Evolutionary conservation across 331 rosid genomes (phyloP).

Genomic region (Rosa hybrid): DNA sequence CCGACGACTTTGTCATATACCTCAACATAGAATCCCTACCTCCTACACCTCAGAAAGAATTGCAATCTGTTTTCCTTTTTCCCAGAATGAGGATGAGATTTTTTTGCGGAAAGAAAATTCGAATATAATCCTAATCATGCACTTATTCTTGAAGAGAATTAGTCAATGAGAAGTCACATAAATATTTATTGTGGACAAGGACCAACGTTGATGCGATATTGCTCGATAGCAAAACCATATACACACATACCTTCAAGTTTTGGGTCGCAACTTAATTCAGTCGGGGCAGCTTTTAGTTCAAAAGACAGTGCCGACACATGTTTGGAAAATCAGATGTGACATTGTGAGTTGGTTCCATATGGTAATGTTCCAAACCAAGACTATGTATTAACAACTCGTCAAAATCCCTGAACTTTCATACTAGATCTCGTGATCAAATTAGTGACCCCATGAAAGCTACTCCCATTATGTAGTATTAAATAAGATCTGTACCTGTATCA

Average conservation of each 20-base stretch:
- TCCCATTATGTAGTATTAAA: not conserved
- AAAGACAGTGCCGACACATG: not conserved
- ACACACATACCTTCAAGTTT: not conserved
- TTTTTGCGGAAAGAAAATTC: too few species aligned
- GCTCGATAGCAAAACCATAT: too few species aligned
- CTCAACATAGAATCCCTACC: too few species aligned
- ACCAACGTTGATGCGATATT: not conserved
- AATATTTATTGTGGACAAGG: not conserved
- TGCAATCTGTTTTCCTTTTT: too few species aligned
- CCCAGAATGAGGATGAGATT: too few species aligned
- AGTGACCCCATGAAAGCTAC: not conserved
- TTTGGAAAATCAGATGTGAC: not conserved
- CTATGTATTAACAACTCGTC: not conserved
- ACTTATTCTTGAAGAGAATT: too few species aligned
- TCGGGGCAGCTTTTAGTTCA: not conserved
- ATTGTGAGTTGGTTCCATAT: not conserved
- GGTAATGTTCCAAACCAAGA: not conserved
- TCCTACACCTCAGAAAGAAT: too few species aligned
- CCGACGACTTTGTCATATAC: too few species aligned
- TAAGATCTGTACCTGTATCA: not conserved
- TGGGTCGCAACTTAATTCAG: not conserved
- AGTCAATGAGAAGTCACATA: too few species aligned
- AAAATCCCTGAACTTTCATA: not conserved
- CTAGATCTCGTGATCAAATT: not conserved
- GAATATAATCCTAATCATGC: too few species aligned